phyloP scores from a whole-genome alignment of 352 stramenopile species.

The Globisporangium alternatum region DNA sequence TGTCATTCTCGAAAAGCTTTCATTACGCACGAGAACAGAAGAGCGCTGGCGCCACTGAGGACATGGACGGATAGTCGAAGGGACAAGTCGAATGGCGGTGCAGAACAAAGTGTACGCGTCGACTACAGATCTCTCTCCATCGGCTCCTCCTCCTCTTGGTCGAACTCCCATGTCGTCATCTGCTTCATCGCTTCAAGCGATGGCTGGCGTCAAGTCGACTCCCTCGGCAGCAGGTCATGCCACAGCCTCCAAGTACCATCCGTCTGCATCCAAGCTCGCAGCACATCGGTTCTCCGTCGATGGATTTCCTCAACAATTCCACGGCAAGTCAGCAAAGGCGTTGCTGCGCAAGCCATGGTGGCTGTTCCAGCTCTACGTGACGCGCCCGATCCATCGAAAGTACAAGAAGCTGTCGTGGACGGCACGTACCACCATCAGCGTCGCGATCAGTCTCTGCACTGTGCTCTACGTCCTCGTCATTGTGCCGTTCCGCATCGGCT shows the following conservation, averaged over 20 bases:
- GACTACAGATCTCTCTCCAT: background rate
- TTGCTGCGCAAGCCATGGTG: slow-evolving; percentile 1
- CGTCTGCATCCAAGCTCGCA: background rate
- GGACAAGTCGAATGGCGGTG: slow-evolving; percentile 6
- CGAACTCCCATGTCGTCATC: slow-evolving; percentile 1
- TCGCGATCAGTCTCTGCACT: slow-evolving; percentile 22
- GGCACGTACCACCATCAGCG: slow-evolving; percentile 34
- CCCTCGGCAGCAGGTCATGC: background rate
- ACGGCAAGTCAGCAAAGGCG: background rate
- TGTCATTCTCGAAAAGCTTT: background rate
- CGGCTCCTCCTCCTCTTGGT: background rate
- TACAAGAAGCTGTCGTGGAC: slow-evolving; percentile 44
- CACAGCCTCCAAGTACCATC: background rate
- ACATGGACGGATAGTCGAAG: background rate
- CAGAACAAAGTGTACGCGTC: slow-evolving; percentile 16
- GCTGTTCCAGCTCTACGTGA: slow-evolving; percentile 18
- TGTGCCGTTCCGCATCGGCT: slow-evolving; percentile 62
- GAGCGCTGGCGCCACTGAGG: background rate
- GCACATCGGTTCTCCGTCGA: background rate
- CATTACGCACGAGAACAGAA: background rate
- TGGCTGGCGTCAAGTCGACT: background rate
- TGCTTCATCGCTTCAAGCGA: background rate
- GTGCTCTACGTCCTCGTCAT: slow-evolving; percentile 55
- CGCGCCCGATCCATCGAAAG: slow-evolving; percentile 25
- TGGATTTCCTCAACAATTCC: background rate